These are phyloP conservation scores for Polyporus arcularius DNA, from an alignment of 768 basidiomycete species.

Conservation along the genomic window DNA sequence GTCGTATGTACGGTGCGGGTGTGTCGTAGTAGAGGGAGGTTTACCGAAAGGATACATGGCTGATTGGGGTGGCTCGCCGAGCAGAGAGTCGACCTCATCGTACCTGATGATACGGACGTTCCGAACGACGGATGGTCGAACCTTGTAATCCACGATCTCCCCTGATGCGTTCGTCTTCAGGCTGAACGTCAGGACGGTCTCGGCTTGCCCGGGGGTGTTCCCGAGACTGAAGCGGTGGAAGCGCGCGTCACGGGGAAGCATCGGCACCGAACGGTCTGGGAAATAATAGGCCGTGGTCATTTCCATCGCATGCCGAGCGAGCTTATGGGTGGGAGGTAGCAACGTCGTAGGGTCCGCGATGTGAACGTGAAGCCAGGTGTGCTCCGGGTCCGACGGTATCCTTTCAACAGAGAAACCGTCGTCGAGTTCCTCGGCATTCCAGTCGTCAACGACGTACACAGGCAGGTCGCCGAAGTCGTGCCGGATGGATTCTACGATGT, in stretches of 20 bases:
- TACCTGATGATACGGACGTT: constrained; percentile 71
- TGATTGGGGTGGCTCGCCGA: constrained; percentile 32
- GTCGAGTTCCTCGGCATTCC: constrained; percentile 81
- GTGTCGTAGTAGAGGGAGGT: not conserved
- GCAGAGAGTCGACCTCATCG: constrained; percentile 56
- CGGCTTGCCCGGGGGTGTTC: constrained; percentile 35
- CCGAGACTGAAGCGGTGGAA: constrained; percentile 55
- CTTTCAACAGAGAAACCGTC: constrained; percentile 87
- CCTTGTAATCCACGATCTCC: constrained; percentile 65
- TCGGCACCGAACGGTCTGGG: constrained; percentile 59
- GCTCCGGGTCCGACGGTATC: constrained; percentile 58
- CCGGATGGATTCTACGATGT: constrained; percentile 69
- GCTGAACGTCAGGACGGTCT: constrained; percentile 81
- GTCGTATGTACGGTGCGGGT: not conserved
- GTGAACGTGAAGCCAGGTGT: constrained; percentile 85
- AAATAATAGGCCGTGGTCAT: constrained; percentile 56
- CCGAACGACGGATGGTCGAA: constrained; percentile 72
- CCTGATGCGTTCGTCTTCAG: constrained; percentile 62
- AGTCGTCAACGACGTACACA: constrained; percentile 88
- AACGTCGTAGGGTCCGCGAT: constrained; percentile 89
- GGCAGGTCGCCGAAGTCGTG: constrained; percentile 83
- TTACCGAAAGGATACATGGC: constrained; percentile 47
- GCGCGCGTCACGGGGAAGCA: constrained; percentile 68
- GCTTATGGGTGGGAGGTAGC: constrained; percentile 67
- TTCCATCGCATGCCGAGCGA: constrained; percentile 59